These are phyloP conservation scores for Magnaporthiopsis incrustans DNA, from an alignment of 2,329 filamentous ascomycete species.

Conservation along the genomic window DNA sequence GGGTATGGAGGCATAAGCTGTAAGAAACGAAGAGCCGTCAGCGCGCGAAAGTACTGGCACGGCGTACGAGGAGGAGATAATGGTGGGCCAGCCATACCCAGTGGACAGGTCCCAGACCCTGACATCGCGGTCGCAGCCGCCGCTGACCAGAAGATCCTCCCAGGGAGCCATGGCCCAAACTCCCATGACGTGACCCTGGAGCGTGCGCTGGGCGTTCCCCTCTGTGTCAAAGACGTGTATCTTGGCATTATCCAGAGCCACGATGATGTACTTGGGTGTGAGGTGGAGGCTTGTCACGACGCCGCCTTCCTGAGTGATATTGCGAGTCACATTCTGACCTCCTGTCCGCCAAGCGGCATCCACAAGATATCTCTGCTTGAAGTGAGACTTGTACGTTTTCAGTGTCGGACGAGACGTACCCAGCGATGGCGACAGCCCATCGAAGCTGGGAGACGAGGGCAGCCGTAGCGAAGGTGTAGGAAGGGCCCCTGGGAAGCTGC, in stretches of 20 bases:
- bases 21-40: conserved; percentile 14
- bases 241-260: conserved; percentile 94
- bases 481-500: conserved; percentile 37
- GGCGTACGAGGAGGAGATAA: background rate
- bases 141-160: conserved; percentile 90
- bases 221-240: conserved; percentile 97
- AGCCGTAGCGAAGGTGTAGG: conserved; percentile 25
- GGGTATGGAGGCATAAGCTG: conserved; percentile 68
- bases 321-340: conserved; percentile 71
- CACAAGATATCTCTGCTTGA: conserved; percentile 95
- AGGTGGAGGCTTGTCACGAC: conserved; percentile 94
- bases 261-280: conserved; percentile 93
- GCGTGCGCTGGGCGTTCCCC: conserved; percentile 76
- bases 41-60: background rate
- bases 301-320: conserved; percentile 93
- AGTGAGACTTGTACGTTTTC: conserved; percentile 88
- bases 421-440: conserved; percentile 35
- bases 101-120: conserved; percentile 94
- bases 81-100: conserved; percentile 51
- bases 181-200: conserved; percentile 96
- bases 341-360: conserved; percentile 95
- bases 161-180: conserved; percentile 99
- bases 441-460: conserved; percentile 44
- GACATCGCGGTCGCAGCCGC: conserved; percentile 93
- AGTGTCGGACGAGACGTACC: conserved; percentile 50